These are phyloP conservation scores for Claviceps sorghi DNA, from an alignment of 2,329 filamentous ascomycete genomes.

Conservation along the genomic window DNA sequence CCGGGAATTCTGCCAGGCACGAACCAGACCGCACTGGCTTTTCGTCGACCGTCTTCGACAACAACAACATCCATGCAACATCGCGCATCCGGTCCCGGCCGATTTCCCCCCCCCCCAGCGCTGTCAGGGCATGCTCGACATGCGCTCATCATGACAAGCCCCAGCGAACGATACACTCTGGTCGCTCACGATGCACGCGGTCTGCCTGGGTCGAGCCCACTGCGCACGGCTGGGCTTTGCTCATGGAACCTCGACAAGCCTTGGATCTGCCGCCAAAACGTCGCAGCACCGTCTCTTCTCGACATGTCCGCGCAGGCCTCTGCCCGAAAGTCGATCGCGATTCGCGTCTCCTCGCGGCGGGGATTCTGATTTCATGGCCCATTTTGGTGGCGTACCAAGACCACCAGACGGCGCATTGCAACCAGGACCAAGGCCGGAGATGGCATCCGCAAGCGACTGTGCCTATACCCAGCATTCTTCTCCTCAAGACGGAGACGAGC, in stretches of 20 bases:
- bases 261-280: background rate
- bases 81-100: background rate
- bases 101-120: background rate
- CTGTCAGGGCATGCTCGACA: background rate
- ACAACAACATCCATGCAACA: background rate
- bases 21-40: too few species aligned
- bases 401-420: background rate
- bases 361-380: background rate
- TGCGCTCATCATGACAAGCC: background rate
- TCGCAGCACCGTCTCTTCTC: conserved; percentile 1
- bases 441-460: background rate
- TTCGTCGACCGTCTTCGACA: too few species aligned
- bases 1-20: too few species aligned
- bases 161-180: background rate
- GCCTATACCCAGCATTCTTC: background rate
- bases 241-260: background rate
- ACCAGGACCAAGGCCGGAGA: background rate
- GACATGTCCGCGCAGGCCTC: background rate
- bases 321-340: background rate
- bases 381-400: background rate
- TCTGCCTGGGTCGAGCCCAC: conserved; percentile 12
- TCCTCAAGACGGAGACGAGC: background rate
- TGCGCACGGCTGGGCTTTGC: conserved; percentile 11
- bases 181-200: conserved; percentile 11
- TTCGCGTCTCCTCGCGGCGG: background rate